Percentiles rank a stretch among this genome's conserved stretches.
These are phyloP conservation scores for Blastobotrys peoriensis DNA, from an alignment of 805 yeast genomes.

Conservation along the genomic window DNA sequence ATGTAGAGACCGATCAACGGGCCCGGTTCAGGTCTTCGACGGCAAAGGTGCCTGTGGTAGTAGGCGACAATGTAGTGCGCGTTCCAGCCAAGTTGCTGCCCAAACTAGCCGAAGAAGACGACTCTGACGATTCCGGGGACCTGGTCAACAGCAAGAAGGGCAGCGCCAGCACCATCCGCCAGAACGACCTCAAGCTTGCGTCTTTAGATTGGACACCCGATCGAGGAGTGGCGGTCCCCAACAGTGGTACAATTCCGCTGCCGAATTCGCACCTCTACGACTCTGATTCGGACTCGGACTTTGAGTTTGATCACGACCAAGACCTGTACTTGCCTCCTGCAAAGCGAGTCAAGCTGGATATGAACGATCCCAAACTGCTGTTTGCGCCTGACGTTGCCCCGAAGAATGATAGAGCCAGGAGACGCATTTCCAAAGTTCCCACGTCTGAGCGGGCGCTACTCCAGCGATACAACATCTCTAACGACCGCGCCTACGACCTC, in stretches of 20 bases:
- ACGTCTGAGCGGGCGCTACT: slow-evolving; percentile 48
- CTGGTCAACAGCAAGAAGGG: background rate
- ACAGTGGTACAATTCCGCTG: background rate
- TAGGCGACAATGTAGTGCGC: background rate
- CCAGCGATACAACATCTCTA: slow-evolving; percentile 73
- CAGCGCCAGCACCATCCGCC: background rate
- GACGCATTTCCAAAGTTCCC: slow-evolving; percentile 35
- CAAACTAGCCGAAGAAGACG: background rate
- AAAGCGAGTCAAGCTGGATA: slow-evolving; percentile 47
- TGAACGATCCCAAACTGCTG: slow-evolving; percentile 80
- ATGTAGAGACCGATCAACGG: slow-evolving; percentile 56
- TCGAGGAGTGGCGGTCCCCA: background rate
- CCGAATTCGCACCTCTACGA: slow-evolving; percentile 15
- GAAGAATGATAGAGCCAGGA: slow-evolving; percentile 1
- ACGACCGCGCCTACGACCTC: slow-evolving; percentile 79
- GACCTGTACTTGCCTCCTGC: slow-evolving; percentile 26
- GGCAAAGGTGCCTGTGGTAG: background rate
- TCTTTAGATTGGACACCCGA: slow-evolving; percentile 58
- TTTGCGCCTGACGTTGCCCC: slow-evolving; percentile 44
- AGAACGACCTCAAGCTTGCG: slow-evolving; percentile 43
- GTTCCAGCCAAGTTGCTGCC: background rate
- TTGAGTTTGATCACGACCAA: slow-evolving; percentile 25
- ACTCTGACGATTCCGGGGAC: background rate
- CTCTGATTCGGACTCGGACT: slow-evolving; percentile 47
- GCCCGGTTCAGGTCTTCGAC: slow-evolving; percentile 38